Conservation (phyloP, 805 yeast species). For the Novakomyces olei region DNA sequence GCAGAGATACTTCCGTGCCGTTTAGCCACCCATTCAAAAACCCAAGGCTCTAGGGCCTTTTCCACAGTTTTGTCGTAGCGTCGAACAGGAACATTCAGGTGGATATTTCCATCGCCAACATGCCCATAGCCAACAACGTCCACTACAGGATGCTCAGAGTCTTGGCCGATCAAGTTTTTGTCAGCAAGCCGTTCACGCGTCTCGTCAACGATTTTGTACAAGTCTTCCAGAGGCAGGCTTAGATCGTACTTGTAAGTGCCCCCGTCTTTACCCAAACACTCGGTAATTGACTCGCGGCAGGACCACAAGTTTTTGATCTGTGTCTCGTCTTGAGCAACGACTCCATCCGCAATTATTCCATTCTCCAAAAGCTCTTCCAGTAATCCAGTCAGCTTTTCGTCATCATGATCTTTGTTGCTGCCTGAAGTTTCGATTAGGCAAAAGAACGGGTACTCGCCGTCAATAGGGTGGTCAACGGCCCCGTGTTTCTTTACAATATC, state of each 20-base stretch:
- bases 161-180: slow-evolving; percentile 32
- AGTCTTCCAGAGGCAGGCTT: slow-evolving; percentile 59
- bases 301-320: slow-evolving; percentile 70
- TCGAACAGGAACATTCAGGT: slow-evolving; percentile 78
- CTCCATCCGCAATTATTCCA: slow-evolving; percentile 76
- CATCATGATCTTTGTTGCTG: slow-evolving; percentile 80
- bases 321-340: slow-evolving; percentile 84
- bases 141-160: slow-evolving; percentile 41
- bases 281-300: slow-evolving; percentile 91
- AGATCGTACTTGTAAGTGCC: slow-evolving; percentile 97
- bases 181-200: slow-evolving; percentile 37
- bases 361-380: slow-evolving; percentile 68
- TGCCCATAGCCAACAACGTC: slow-evolving; percentile 95
- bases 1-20: slow-evolving; percentile 81
- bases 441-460: slow-evolving; percentile 65
- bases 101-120: slow-evolving; percentile 91
- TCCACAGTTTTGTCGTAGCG: slow-evolving; percentile 63
- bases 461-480: slow-evolving; percentile 49
- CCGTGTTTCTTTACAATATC: slow-evolving; percentile 37
- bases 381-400: slow-evolving; percentile 66
- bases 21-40: slow-evolving; percentile 61
- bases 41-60: slow-evolving; percentile 70
- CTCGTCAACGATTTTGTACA: slow-evolving; percentile 66
- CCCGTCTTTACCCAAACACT: slow-evolving; percentile 63
- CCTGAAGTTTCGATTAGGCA: slow-evolving; percentile 92